These are phyloP conservation scores for Hypoxylon lienhwacheense DNA, from an alignment of 495 filamentous ascomycete species.

Conservation along the genomic window DNA sequence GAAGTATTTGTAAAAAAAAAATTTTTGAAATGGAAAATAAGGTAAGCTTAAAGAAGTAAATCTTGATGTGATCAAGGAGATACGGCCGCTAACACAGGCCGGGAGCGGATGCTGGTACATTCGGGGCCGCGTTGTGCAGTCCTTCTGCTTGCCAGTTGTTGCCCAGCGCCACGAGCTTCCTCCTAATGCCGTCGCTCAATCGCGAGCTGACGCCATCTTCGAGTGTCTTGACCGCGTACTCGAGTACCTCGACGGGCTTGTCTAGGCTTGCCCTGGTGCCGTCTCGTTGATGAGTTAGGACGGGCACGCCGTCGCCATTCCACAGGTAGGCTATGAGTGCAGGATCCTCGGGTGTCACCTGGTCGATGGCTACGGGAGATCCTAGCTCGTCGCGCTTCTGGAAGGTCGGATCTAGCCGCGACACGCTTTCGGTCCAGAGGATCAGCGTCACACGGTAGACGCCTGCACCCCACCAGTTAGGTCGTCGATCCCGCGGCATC, in stretches of 20 bases:
- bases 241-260: slow-evolving; percentile 47
- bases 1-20: background rate
- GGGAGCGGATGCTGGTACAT: background rate
- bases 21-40: background rate
- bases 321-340: slow-evolving; percentile 45
- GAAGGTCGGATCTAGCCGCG: slow-evolving; percentile 40
- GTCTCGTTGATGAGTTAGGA: slow-evolving; percentile 38
- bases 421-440: slow-evolving; percentile 52
- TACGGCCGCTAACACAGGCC: slow-evolving; percentile 6
- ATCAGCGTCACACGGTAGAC: slow-evolving; percentile 56
- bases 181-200: slow-evolving; percentile 51
- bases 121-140: slow-evolving; percentile 1
- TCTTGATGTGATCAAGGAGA: too few relatives aligned
- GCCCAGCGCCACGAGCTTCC: slow-evolving; percentile 46
- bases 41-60: too few relatives aligned
- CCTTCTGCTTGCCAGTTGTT: slow-evolving; percentile 38
- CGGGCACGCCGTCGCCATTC: slow-evolving; percentile 42
- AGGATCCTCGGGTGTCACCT: slow-evolving; percentile 43
- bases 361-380: slow-evolving; percentile 44
- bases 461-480: slow-evolving; percentile 58
- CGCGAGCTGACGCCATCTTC: slow-evolving; percentile 47
- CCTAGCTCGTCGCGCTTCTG: slow-evolving; percentile 32
- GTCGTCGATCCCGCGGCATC: slow-evolving; percentile 49
- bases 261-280: slow-evolving; percentile 39
- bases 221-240: slow-evolving; percentile 48